Conservation (phyloP, 768 basidiomycete species). For the Leccinum boreale region DNA sequence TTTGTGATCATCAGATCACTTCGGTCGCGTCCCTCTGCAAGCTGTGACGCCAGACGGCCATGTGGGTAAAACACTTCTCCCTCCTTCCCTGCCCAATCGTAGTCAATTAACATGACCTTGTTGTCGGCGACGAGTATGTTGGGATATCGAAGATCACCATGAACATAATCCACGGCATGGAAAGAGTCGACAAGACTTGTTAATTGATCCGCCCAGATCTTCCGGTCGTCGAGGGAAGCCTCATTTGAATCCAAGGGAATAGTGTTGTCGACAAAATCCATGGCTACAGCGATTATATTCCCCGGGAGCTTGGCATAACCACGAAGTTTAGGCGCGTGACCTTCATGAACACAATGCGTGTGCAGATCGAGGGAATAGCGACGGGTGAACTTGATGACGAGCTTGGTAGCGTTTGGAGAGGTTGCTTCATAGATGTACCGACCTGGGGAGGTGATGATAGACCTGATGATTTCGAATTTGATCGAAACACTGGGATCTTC, state of each 20-base stretch:
- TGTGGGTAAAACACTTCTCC: not conserved
- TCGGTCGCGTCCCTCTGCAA: not conserved
- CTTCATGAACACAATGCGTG: not conserved
- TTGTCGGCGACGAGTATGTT: not conserved
- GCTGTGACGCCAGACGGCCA: not conserved
- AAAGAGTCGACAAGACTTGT: not conserved
- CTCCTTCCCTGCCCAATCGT: not conserved
- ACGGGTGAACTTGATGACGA: not conserved
- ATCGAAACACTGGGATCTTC: not conserved
- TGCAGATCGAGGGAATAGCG: not conserved
- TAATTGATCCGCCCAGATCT: not conserved
- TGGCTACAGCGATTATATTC: not conserved
- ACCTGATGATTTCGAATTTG: not conserved
- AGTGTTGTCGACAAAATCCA: not conserved
- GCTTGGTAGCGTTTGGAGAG: not conserved
- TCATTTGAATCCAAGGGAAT: not conserved
- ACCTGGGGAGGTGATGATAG: not conserved
- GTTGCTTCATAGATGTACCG: not conserved
- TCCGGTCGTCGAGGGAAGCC: not conserved
- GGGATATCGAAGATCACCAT: not conserved
- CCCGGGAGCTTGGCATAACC: not conserved
- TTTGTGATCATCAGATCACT: not conserved
- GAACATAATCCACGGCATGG: not conserved
- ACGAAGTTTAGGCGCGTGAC: not conserved
- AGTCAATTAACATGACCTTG: not conserved